Evolutionary conservation across 345 rosid genomes (phyloP).

Genomic region (Kandelia obovata): DNA sequence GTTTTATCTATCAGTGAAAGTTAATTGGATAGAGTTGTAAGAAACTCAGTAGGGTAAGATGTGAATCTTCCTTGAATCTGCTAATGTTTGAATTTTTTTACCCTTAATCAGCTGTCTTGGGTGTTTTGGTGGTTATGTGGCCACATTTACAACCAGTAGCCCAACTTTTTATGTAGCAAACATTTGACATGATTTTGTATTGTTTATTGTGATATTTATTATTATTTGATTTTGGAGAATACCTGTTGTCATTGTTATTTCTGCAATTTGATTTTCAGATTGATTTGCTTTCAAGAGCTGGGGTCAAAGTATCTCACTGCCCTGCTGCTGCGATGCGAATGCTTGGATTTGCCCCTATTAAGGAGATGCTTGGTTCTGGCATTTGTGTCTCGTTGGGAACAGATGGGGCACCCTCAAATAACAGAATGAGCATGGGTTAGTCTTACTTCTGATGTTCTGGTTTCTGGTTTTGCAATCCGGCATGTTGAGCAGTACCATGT

Average conservation of each 20-base stretch:
- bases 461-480: conserved; percentile 9
- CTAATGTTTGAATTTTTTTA: background rate
- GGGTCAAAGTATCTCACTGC: conserved; percentile 71
- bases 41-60: too few relatives aligned
- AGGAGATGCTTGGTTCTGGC: conserved; percentile 61
- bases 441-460: conserved; percentile 13
- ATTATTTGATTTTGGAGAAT: too few relatives aligned
- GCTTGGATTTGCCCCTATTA: conserved; percentile 71
- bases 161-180: too few relatives aligned
- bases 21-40: too few relatives aligned
- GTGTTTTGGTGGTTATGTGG: too few relatives aligned
- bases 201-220: background rate
- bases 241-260: background rate
- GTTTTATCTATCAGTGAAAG: too few relatives aligned
- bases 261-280: conserved; percentile 33
- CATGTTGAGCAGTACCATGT: background rate
- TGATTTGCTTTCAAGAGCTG: conserved; percentile 53
- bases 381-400: conserved; percentile 66
- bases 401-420: conserved; percentile 83
- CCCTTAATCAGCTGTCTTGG: background rate
- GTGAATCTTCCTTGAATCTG: background rate
- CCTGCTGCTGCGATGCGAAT: conserved; percentile 72
- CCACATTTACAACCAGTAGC: too few relatives aligned
- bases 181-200: background rate
- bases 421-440: conserved; percentile 76